Evolutionary conservation across 371 early-diverging fungal genomes (phyloP).

Genomic region (Mucor mucedo): DNA sequence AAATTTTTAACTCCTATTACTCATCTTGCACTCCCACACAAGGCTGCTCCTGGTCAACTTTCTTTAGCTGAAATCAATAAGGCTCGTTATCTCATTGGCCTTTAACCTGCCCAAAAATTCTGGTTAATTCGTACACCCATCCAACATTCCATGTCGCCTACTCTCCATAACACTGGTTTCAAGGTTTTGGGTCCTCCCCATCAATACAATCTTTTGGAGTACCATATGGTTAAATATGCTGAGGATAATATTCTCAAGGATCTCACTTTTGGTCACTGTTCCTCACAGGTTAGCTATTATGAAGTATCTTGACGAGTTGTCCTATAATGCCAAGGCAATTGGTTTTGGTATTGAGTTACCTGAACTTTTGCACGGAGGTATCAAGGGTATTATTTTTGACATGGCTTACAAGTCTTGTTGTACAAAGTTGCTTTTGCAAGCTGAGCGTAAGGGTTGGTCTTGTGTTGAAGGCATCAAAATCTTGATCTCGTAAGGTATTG

Average conservation of each 20-base stretch:
- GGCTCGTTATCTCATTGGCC: conserved; percentile 73
- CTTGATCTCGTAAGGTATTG: conserved; percentile 89
- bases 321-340: conserved; percentile 80
- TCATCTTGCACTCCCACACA: conserved; percentile 76
- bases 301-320: conserved; percentile 70
- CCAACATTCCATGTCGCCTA: conserved; percentile 86
- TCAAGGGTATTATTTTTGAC: conserved; percentile 81
- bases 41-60: conserved; percentile 96
- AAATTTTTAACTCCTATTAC: conserved; percentile 91
- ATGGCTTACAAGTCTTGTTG: conserved; percentile 92
- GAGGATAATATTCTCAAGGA: conserved; percentile 59
- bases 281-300: conserved; percentile 91
- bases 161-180: conserved; percentile 93
- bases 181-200: conserved; percentile 83
- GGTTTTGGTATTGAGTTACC: conserved; percentile 77
- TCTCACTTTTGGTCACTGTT: conserved; percentile 90
- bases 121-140: conserved; percentile 94
- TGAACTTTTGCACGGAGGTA: conserved; percentile 56
- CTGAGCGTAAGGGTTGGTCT: conserved; percentile 68
- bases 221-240: conserved; percentile 68
- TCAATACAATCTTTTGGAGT: conserved; percentile 76
- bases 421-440: conserved; percentile 74
- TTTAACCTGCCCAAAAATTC: conserved; percentile 70
- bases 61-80: conserved; percentile 81
- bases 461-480: conserved; percentile 87